Base-by-base conservation (phyloP, 2,329 filamentous ascomycete species). In the Pseudogymnoascus sp. region DNA sequence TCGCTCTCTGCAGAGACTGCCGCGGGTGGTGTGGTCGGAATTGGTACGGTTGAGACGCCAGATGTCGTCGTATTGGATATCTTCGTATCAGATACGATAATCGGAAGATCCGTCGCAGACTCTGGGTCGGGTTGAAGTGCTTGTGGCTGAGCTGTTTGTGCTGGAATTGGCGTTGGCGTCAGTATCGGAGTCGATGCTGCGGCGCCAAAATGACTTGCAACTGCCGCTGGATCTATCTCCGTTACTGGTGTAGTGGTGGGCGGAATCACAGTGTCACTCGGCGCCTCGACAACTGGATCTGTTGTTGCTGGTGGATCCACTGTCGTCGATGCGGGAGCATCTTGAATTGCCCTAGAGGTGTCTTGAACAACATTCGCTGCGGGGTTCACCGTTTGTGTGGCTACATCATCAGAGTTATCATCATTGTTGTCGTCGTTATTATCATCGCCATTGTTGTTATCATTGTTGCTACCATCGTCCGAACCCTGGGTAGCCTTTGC, bases 21-120 rank as follows among this genome's bases (percentile, higher is more conserved):
- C n/a, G 42, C 26, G 2, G 61, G 19, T 13, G 33, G 61, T 59
- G 61, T 24, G 47, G 61, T 66, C 63, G 67, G 35, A 35, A 53
- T 63, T 33, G 67, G 59, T 60, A 70, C 67, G 62, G 69, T 71
- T 37, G 67, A 69, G 61, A 68, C 67, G 64, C 69, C 62, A 35
- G 65, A 68, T 61, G 67, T 29, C 6, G 37, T 38, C 14, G 33
- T 66, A 64, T 70, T 61, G 29, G 65, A 68, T 61, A 66, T 31
- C 16, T 66, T 63, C n/a, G 68, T 67, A 62, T 63, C 68, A n/a
- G 67, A 68, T 47, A 66, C 38, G 6, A 42, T 42, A 42, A 42
- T 42, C n/a, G 37, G 37, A 40, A 14, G 2, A 19, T 40, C 4
- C 38, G 38, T 42, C 38, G 11, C 38, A 10, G 38, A 42, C 16